Evolutionary conservation across 129 eudicot genomes (phyloP).

Genomic region (Ambrosia artemisiifolia): DNA sequence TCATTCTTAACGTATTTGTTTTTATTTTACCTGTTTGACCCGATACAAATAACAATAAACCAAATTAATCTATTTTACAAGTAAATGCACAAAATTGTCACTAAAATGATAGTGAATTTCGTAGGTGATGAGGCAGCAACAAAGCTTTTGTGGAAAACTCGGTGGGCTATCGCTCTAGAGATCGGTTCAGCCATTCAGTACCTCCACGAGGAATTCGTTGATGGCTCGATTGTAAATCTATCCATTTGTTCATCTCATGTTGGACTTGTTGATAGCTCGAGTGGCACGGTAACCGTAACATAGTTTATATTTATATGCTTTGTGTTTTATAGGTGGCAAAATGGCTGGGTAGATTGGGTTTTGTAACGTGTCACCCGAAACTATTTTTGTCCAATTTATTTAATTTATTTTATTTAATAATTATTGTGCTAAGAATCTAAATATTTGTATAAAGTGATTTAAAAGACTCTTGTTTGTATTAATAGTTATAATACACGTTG

Average conservation of each 20-base stretch:
- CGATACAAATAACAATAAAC: background rate
- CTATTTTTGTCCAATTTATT: background rate
- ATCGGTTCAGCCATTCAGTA: constrained; percentile 44
- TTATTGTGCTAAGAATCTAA: background rate
- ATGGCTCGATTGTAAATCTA: constrained; percentile 44
- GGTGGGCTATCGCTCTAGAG: constrained; percentile 41
- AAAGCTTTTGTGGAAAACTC: constrained; percentile 34
- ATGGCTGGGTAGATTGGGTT: background rate
- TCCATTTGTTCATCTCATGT: constrained; percentile 26
- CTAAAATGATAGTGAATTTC: constrained; percentile 13
- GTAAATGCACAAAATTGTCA: background rate
- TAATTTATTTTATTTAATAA: background rate
- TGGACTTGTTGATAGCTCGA: constrained; percentile 21
- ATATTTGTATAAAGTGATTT: background rate
- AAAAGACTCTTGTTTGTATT: too few relatives aligned
- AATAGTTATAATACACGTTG: background rate
- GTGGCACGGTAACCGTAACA: constrained; percentile 42
- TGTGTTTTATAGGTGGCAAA: background rate
- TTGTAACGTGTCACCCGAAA: background rate
- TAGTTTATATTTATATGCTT: background rate
- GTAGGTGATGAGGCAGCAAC: constrained; percentile 40
- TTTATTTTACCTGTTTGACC: background rate
- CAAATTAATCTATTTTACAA: background rate
- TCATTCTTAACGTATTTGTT: background rate
- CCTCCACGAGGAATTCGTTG: constrained; percentile 50